Evolutionary conservation across 768 basidiomycete species (phyloP).

Genomic region (Lactarius psammicola): DNA sequence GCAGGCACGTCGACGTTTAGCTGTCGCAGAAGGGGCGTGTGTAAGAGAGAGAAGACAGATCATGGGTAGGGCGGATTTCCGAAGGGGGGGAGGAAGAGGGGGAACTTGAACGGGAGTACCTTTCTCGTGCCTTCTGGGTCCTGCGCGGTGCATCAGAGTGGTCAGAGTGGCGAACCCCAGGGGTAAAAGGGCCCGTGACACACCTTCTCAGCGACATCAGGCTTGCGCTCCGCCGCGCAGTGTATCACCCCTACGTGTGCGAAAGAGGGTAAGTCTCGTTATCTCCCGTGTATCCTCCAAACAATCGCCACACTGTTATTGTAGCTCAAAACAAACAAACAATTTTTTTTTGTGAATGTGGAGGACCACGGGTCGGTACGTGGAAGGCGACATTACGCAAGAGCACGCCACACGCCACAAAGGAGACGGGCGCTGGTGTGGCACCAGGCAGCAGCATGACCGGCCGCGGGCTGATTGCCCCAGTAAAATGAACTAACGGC

Average conservation of each 20-base stretch:
- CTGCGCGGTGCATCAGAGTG: slow-evolving; percentile 37
- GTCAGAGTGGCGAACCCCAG: not conserved
- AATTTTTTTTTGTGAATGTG: not conserved
- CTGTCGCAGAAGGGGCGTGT: slow-evolving; percentile 38
- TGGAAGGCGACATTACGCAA: not conserved
- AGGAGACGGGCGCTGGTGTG: not conserved
- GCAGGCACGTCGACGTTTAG: slow-evolving; percentile 79
- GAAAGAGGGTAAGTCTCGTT: not conserved
- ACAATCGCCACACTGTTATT: no score
- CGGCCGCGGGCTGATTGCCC: no score
- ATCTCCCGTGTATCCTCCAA: no score
- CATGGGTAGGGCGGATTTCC: not conserved
- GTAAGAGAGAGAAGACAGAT: not conserved
- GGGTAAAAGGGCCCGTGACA: slow-evolving; percentile 29
- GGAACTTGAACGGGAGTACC: slow-evolving; percentile 44
- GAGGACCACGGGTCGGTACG: not conserved
- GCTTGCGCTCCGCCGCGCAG: slow-evolving; percentile 91
- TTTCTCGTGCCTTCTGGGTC: slow-evolving; percentile 65
- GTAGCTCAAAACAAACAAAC: no score
- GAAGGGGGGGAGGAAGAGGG: not conserved
- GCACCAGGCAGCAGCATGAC: not conserved
- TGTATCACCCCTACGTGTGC: slow-evolving; percentile 73
- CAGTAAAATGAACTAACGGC: slow-evolving; percentile 31
- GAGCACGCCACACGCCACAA: not conserved
- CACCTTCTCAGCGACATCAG: slow-evolving; percentile 91